These are phyloP conservation scores for Stemphylium beticola DNA, from an alignment of 2,329 filamentous ascomycete species.

Conservation along the genomic window DNA sequence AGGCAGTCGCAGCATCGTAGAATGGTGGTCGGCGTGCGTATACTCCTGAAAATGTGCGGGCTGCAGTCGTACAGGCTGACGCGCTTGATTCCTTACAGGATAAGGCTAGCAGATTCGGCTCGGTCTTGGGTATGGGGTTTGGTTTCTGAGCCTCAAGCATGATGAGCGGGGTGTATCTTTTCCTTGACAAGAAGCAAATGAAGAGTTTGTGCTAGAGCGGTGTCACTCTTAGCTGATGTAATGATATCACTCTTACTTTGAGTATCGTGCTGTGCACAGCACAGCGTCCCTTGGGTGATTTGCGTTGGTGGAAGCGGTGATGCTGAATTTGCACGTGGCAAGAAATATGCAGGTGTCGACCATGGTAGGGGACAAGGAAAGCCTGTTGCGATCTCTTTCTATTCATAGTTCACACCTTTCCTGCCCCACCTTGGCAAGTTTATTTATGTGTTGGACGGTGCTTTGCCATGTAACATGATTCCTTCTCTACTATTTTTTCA, in stretches of 20 bases:
- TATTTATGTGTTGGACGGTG: no score
- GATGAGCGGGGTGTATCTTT: neutral
- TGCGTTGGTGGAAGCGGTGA: neutral
- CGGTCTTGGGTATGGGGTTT: neutral
- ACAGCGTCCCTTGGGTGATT: neutral
- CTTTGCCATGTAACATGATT: no score
- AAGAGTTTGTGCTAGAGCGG: neutral
- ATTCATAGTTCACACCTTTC: neutral
- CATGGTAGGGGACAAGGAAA: neutral
- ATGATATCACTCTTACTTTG: neutral
- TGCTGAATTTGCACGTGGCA: neutral
- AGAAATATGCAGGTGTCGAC: no score
- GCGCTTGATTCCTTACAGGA: neutral
- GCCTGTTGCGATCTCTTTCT: neutral
- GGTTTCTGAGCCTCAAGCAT: neutral
- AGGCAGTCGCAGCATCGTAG: conserved; percentile 31
- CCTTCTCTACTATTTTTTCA: no score
- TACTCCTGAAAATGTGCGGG: neutral
- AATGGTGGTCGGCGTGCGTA: neutral
- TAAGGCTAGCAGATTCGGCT: neutral
- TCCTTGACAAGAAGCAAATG: neutral
- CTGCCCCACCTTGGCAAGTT: neutral
- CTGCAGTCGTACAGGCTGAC: neutral
- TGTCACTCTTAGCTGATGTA: neutral
- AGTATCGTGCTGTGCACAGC: neutral